Percentiles rank a stretch among this genome's conserved stretches.
Conservation (phyloP, 495 filamentous ascomycete genomes). For the Staphylotrichum longicolle region DNA sequence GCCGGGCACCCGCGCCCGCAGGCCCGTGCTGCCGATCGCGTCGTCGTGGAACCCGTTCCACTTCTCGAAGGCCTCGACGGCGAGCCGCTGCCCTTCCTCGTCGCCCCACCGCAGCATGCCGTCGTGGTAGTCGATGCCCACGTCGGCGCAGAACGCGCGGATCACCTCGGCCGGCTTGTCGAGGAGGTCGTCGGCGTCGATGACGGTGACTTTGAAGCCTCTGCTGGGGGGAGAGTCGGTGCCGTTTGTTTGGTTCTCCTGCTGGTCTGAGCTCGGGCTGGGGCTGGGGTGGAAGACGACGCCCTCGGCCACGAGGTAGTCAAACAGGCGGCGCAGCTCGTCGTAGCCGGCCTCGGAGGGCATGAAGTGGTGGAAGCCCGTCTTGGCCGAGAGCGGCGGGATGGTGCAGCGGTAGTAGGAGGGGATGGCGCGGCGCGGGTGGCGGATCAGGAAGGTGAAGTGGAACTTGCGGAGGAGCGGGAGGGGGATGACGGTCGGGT, state of each 20-base stretch:
- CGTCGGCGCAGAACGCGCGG: constrained; percentile 71
- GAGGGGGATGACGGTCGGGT: constrained; percentile 80
- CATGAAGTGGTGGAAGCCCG: constrained; percentile 83
- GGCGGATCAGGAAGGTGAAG: constrained; percentile 96
- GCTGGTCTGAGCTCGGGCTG: constrained; percentile 39
- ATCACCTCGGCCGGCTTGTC: constrained; percentile 74
- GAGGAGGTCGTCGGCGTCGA: constrained; percentile 93
- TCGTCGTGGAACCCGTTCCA: constrained; percentile 97
- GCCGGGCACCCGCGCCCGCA: constrained; percentile 59
- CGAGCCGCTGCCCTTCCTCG: constrained; percentile 61
- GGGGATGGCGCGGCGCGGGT: constrained; percentile 82
- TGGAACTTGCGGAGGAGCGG: constrained; percentile 71
- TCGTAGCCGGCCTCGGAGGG: constrained; percentile 85
- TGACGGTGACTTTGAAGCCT: constrained; percentile 65
- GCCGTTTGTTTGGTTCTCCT: constrained; percentile 9
- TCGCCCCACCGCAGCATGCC: constrained; percentile 78
- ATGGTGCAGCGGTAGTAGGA: constrained; percentile 95
- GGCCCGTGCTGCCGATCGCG: constrained; percentile 71
- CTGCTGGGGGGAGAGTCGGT: constrained; percentile 9
- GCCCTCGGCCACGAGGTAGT: constrained; percentile 64
- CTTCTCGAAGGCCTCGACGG: constrained; percentile 78
- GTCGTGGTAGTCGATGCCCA: constrained; percentile 66
- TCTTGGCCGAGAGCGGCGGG: constrained; percentile 74
- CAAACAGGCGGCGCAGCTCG: constrained; percentile 80
- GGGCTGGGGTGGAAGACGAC: constrained; percentile 62